phyloP scores from a whole-genome alignment of 2,329 filamentous ascomycete species.

The Colletotrichum sp. region DNA sequence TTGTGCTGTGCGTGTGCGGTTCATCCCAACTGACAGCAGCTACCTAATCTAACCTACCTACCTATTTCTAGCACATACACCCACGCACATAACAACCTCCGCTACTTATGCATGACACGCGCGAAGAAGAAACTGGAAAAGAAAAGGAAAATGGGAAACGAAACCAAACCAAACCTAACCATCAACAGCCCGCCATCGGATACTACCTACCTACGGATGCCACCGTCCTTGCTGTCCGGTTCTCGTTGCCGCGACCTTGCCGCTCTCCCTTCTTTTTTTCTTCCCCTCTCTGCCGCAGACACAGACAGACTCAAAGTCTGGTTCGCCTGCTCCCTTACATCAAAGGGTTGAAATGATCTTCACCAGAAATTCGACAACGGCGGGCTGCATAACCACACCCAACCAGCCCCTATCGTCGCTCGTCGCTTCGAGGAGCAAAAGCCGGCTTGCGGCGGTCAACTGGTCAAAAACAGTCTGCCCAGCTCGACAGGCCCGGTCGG shows the following conservation, averaged over 20 bases:
- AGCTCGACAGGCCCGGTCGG: slow-evolving; percentile 4
- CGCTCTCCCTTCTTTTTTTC: neutral
- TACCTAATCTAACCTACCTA: neutral
- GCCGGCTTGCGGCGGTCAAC: neutral
- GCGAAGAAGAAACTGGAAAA: neutral
- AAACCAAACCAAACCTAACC: neutral
- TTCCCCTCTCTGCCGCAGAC: neutral
- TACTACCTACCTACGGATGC: neutral
- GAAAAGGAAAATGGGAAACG: neutral
- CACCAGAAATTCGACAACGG: neutral
- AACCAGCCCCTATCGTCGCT: neutral
- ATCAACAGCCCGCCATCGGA: neutral
- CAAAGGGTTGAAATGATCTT: neutral
- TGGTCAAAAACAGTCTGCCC: neutral
- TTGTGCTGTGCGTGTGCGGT: neutral
- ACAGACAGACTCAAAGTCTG: neutral
- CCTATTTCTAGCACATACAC: too few species aligned
- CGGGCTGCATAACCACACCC: neutral
- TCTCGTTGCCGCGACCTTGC: neutral
- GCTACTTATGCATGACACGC: neutral
- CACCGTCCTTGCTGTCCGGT: neutral
- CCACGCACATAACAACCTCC: too few species aligned
- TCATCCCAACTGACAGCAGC: neutral
- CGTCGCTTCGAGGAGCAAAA: neutral
- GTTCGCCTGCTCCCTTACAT: neutral